Evolutionary conservation across 1,139 yeast species (phyloP).

Genomic region (Nematodospora anomalae): DNA sequence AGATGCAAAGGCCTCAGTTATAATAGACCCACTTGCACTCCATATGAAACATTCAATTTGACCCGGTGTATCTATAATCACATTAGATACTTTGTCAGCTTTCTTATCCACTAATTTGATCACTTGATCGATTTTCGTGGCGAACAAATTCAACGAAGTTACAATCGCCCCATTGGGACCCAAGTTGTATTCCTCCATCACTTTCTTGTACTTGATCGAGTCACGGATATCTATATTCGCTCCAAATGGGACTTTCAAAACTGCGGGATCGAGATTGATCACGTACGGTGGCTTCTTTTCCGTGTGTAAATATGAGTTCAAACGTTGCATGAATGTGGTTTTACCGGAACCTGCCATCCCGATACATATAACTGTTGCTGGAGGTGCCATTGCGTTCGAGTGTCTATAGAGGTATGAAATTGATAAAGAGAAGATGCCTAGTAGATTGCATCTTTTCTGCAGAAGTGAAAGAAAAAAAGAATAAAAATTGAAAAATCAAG

Average conservation of each 20-base stretch:
- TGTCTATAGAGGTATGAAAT: neutral
- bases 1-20: slow-evolving; percentile 95
- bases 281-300: slow-evolving; percentile 80
- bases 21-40: slow-evolving; percentile 96
- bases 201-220: slow-evolving; percentile 92
- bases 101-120: slow-evolving; percentile 81
- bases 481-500: too few relatives aligned
- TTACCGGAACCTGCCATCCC: slow-evolving; percentile 99
- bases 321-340: slow-evolving; percentile 95
- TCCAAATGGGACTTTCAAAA: slow-evolving; percentile 84
- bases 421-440: neutral
- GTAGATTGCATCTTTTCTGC: neutral
- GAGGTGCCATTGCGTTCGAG: slow-evolving; percentile 33
- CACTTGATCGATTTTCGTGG: slow-evolving; percentile 96
- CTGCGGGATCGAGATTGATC: slow-evolving; percentile 95
- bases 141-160: slow-evolving; percentile 84
- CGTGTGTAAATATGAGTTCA: slow-evolving; percentile 83
- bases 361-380: slow-evolving; percentile 75
- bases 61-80: slow-evolving; percentile 96
- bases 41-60: slow-evolving; percentile 97
- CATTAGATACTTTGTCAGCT: slow-evolving; percentile 61
- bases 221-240: slow-evolving; percentile 96
- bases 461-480: slow-evolving; percentile 1
- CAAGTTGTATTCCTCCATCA: slow-evolving; percentile 86
- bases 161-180: slow-evolving; percentile 99